Evolutionary conservation across 345 rosid species (phyloP), one percentile per base, ranked within the genome.

Genomic region (Chamaenerion angustifolium): DNA sequence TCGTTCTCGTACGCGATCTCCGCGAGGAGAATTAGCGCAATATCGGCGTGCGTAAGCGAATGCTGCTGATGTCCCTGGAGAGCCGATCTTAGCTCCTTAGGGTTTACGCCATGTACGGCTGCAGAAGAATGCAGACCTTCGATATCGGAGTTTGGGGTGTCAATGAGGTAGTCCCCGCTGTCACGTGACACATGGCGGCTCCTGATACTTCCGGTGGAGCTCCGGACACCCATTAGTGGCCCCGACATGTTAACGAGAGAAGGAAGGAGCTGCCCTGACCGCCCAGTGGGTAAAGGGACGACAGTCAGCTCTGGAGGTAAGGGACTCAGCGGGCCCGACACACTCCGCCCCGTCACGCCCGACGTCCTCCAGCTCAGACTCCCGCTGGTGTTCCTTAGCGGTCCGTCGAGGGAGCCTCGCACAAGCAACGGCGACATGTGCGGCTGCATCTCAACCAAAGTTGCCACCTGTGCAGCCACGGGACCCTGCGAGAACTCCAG

Each of bases 11-110:
- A 92, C 43, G 98, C 98, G 54, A 87, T 87, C 70, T 92, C 98
- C 31, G 98, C 98, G 21, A 92, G 90, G 52, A 92, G 73, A 65
- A 92, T 92, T 67, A 92, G 60, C 48, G 98, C 98, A 66, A 92
- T 87, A 70, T 92, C 98, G n/a, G 98, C 98, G 59, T 76, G 95
- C 52, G 95, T 87, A 52, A 92, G 88, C 25, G 94, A 92, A 61
- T 87, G 98, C 56, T 86, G 98, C 66, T 92, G 98, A 74, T 92
- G 95, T 63, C 98, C 95, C 65, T 84, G 98, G 75, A 87, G 81
- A 40, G 98, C 98, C 25, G 96, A 87, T 56, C 76, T 95, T 63
- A 92, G 96, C 69, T 92, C 98, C 72, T 82, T 92, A 55, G 98
- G 90, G 59, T 68, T 87, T 54, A 92, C 78, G 27, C 95, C 96